Evolutionary conservation across 345 rosid species (phyloP), one percentile per base, ranked within the genome.

Genomic region (Rhodomyrtus tomentosa): DNA sequence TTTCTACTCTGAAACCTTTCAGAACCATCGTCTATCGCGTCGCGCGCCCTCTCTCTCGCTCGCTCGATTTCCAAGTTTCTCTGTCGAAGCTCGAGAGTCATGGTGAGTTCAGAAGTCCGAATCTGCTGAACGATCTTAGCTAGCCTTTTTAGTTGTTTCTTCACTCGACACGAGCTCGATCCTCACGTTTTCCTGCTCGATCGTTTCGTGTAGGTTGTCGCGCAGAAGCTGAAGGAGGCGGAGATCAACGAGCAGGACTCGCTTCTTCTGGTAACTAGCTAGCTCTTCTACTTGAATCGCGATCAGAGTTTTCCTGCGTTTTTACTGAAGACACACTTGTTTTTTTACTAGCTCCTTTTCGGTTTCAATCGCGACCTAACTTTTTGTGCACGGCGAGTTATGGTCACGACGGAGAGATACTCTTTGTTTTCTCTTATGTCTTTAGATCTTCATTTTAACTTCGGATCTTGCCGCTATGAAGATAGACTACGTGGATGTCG

Each of bases 191-290:
- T 10, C 59, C 59, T 55, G 62, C 27, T 55, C 6, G 29, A 55
- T 21, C 56, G 56, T 54, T 22, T 21, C 25, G 24, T 82, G 89
- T 92, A 98, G 98, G 99, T 94, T 76, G 90, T 92, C 52, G 94
- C 91, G 32, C 99, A 94, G 91, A 95, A 94, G 85, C 89, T 95
- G 84, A 98, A 94, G 81, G 98, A 98, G 91, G 90, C 99, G 15
- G 96, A 95, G 92, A 96, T 98, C 91, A 96, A 98, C 9, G 98
- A 96, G 86, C 99, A 96, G 91, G 96, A 96, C 88, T 98, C 98
- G n/a, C 98, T 98, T 85, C 99, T 96, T 83, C 93, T 98, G 95
- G 99, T 98, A 91, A 87, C 82, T 59, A 36, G 14, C 56, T 32
- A 38, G 13, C 40, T 5, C 40, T 16, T 10, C 21, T 42, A 8